These are phyloP conservation scores for Lolium rigidum DNA, from an alignment of 176 grass and related monocot species.

Conservation along the genomic window DNA sequence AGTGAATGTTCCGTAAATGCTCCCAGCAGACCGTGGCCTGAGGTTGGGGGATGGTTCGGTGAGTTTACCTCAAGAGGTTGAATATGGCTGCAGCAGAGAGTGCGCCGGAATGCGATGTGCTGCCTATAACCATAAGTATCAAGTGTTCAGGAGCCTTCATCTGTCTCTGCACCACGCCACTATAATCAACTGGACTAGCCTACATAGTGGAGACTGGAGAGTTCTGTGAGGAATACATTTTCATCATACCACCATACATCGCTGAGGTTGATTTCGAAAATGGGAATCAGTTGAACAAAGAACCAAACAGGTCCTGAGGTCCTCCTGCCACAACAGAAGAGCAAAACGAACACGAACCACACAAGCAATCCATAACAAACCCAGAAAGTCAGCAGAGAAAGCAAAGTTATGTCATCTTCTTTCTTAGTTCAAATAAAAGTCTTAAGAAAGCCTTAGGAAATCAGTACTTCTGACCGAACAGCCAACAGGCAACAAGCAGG, in stretches of 20 bases:
- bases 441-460: constrained; percentile 22
- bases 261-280: not conserved
- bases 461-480: constrained; percentile 15
- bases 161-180: not conserved
- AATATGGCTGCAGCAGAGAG: constrained; percentile 53
- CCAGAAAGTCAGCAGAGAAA: not conserved
- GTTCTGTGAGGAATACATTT: not conserved
- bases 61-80: constrained; percentile 58
- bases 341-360: not conserved
- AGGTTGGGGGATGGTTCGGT: not conserved
- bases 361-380: not conserved
- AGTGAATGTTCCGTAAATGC: not conserved
- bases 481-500: constrained; percentile 7
- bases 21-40: not conserved
- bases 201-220: not conserved
- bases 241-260: too few species aligned
- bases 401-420: not conserved
- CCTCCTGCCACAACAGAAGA: not conserved
- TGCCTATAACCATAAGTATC: constrained; percentile 39
- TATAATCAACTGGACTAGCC: not conserved
- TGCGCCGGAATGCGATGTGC: constrained; percentile 44
- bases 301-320: not conserved
- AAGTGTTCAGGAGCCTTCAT: not conserved
- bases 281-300: not conserved
- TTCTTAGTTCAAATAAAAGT: constrained; percentile 1